Base-by-base conservation (phyloP, 371 early-diverging fungal genomes). In the Mortierella sp. region DNA sequence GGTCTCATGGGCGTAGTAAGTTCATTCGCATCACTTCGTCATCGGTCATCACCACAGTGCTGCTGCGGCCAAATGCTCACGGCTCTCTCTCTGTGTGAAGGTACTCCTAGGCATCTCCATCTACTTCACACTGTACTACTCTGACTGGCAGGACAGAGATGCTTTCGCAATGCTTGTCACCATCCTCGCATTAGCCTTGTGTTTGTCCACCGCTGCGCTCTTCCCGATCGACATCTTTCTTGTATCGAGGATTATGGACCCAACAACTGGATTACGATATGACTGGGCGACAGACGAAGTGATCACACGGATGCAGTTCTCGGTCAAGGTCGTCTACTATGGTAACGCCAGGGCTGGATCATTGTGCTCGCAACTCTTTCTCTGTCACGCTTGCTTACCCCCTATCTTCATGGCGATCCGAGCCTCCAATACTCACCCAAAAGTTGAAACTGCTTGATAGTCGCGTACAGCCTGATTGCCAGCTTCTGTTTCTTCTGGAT, bases 141-240 rank as follows among this genome's bases (percentile, higher is more conserved):
- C 87, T 53, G 79, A 83, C 62, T 80, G 73, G 47, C 79, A 80
- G 28, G 88, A 89, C 41, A 73, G 82, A 22, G 89, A 89, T 50
- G 70, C 79, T 25, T 83, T 85, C 60, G 86, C 87, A 4, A 84
- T 87, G 44, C 22, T 80, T 7, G 65, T 86, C 43, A 85, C 89
- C 24, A 68, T 86, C 37, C 43, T 85, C 4, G 84, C 80, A 5
- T 61, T 90, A 9, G 82, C 85, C 0, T 59, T 89, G 6, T 78
- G 86, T 16, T 80, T 91, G 31, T 79, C 82, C 0, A 85, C 86
- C 0, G 71, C 88, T 14, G 81, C 85, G 12, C 78, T 91, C 39
- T 74, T 89, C 31, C 89, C 91, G 1, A 79, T 90, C 16, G 92
- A 91, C 68, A 88, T 89, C 43, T 89, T 86, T 66, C 57, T 90